phyloP scores from a whole-genome alignment of 768 basidiomycete species.

The Hysterangium stoloniferum region DNA sequence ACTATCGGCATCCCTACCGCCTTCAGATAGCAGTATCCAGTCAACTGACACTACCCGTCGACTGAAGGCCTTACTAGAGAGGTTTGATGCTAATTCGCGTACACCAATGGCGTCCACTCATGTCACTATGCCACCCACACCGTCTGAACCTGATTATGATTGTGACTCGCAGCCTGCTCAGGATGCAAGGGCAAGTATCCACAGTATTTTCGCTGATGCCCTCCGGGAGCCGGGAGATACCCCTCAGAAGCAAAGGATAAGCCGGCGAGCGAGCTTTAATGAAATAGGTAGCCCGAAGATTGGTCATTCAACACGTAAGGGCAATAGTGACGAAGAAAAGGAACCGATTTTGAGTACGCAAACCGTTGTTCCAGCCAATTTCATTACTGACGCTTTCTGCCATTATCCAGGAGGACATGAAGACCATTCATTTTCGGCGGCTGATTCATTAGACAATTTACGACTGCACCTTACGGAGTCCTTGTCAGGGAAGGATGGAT shows the following conservation, averaged over 20 bases:
- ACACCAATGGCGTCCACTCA: constrained; percentile 15
- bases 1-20: constrained; percentile 10
- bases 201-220: constrained; percentile 58
- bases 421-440: constrained; percentile 34
- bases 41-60: constrained; percentile 9
- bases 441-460: constrained; percentile 38
- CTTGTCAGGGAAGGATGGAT: constrained; percentile 12
- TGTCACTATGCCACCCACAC: constrained; percentile 22
- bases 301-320: constrained; percentile 46
- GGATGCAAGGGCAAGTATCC: constrained; percentile 49
- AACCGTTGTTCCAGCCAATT: constrained; percentile 12
- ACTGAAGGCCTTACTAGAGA: constrained; percentile 1
- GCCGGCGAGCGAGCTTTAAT: constrained; percentile 23
- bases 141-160: constrained; percentile 49
- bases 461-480: constrained; percentile 38
- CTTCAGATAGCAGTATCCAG: neutral
- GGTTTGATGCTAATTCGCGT: constrained; percentile 4
- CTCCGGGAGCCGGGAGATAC: constrained; percentile 58
- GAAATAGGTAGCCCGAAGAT: constrained; percentile 39
- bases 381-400: constrained; percentile 1
- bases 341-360: constrained; percentile 46
- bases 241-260: constrained; percentile 40
- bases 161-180: constrained; percentile 47
- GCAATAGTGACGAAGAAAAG: constrained; percentile 61
- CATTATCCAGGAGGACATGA: constrained; percentile 18